Conservation (phyloP, 805 yeast genomes). For the Saccharomycodes ludwigii region DNA sequence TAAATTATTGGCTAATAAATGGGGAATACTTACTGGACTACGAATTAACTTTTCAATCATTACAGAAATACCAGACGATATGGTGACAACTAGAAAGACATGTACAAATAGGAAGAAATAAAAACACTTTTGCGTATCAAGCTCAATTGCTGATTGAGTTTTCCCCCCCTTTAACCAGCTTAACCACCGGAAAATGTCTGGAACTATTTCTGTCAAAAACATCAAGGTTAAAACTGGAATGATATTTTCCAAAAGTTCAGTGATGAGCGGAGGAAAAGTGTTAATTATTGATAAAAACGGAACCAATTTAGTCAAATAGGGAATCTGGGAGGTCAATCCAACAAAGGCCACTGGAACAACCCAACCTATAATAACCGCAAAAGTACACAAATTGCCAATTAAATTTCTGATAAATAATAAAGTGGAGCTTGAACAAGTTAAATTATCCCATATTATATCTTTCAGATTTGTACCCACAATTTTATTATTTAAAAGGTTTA, state of each 20-base stretch:
- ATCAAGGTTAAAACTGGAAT: constrained; percentile 59
- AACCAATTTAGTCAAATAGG: constrained; percentile 45
- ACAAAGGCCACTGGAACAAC: constrained; percentile 76
- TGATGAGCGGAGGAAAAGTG: constrained; percentile 38
- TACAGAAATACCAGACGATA: constrained; percentile 66
- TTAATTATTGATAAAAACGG: constrained; percentile 50
- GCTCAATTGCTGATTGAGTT: constrained; percentile 51
- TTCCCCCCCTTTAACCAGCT: constrained; percentile 44
- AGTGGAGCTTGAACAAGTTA: constrained; percentile 28
- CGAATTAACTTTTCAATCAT: constrained; percentile 48
- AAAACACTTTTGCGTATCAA: constrained; percentile 67
- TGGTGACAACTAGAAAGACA: constrained; percentile 70
- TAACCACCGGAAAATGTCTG: constrained; percentile 42
- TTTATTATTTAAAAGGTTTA: constrained; percentile 31
- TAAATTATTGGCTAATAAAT: constrained; percentile 59
- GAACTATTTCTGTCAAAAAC: constrained; percentile 49
- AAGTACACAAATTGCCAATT: constrained; percentile 33
- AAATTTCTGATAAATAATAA: constrained; percentile 27
- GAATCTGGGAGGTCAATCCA: constrained; percentile 64
- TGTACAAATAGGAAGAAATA: constrained; percentile 73
- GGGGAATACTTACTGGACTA: constrained; percentile 63
- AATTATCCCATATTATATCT: constrained; percentile 63
- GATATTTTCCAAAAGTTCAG: constrained; percentile 45
- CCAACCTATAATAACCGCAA: constrained; percentile 50
- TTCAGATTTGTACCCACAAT: constrained; percentile 46